Conservation (phyloP, 306 rosid species). For the Arachis stenosperma region DNA sequence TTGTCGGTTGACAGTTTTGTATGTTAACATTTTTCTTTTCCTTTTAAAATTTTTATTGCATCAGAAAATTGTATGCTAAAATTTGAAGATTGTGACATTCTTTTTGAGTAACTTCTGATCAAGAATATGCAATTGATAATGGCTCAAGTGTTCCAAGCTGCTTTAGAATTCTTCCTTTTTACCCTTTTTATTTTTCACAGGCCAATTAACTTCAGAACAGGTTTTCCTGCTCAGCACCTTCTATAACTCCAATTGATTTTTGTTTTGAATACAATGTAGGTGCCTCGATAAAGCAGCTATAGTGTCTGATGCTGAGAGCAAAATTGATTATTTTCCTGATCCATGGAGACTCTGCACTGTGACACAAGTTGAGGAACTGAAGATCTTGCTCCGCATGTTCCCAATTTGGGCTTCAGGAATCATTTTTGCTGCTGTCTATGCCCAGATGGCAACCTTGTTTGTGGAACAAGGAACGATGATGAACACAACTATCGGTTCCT, state of each 20-base stretch:
- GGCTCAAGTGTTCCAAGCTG: background rate
- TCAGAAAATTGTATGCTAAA: slow-evolving; percentile 20
- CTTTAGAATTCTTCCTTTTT: slow-evolving; percentile 11
- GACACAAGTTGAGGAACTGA: slow-evolving; percentile 92
- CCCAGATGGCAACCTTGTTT: slow-evolving; percentile 93
- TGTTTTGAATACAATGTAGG: slow-evolving; percentile 48
- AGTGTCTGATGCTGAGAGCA: slow-evolving; percentile 58
- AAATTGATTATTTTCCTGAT: slow-evolving; percentile 55
- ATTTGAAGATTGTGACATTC: background rate
- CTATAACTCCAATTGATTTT: background rate
- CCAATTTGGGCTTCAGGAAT: slow-evolving; percentile 92
- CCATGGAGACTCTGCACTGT: slow-evolving; percentile 91
- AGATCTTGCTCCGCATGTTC: slow-evolving; percentile 81
- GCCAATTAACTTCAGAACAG: background rate
- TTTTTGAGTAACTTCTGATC: background rate
- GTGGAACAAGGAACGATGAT: slow-evolving; percentile 89
- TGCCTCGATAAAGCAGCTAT: slow-evolving; percentile 88
- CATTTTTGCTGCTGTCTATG: slow-evolving; percentile 78
- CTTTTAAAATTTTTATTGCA: background rate
- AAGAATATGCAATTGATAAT: background rate
- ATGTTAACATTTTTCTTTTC: slow-evolving; percentile 9
- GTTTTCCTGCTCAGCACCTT: slow-evolving; percentile 1
- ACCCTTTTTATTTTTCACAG: too few species aligned
- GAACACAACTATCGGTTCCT: slow-evolving; percentile 76
- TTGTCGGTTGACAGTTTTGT: slow-evolving; percentile 1